Evolutionary conservation across 441 rosid genomes (phyloP).

Genomic region (Erodium moschatum): DNA sequence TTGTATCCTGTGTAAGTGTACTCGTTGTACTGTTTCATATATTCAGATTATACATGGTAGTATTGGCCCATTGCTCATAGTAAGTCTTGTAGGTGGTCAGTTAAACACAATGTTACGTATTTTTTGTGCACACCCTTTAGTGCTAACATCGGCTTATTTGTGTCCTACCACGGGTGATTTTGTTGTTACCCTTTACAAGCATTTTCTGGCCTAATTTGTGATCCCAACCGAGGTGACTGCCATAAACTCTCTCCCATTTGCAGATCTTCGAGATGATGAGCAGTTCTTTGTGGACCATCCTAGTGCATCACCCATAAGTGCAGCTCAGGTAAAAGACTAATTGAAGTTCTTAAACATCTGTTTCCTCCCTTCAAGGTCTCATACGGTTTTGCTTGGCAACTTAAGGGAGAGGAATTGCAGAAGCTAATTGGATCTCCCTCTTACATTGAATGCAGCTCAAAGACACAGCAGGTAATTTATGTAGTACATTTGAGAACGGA

Average conservation of each 20-base stretch:
- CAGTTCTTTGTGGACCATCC: constrained; percentile 7
- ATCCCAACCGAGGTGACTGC: too few species aligned
- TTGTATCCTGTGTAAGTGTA: too few species aligned
- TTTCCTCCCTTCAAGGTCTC: background rate
- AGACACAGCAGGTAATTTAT: background rate
- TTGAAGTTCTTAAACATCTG: background rate
- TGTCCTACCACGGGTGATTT: too few species aligned
- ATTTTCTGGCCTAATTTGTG: background rate
- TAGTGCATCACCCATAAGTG: background rate
- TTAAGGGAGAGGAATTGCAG: constrained; percentile 6
- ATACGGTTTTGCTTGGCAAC: background rate
- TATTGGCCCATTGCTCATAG: too few species aligned
- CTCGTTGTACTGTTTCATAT: too few species aligned
- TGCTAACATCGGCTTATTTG: too few species aligned
- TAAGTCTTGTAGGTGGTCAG: too few species aligned
- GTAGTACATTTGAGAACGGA: background rate
- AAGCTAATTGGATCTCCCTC: constrained; percentile 3
- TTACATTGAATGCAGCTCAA: background rate
- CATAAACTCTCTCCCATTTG: too few species aligned
- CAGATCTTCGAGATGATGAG: constrained; percentile 12
- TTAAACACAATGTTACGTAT: too few species aligned
- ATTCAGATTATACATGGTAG: too few species aligned
- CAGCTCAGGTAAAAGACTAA: background rate
- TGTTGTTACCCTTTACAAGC: too few species aligned
- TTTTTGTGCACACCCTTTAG: too few species aligned